Evolutionary conservation across 2,329 filamentous ascomycete species (phyloP).

Genomic region (Aspergillus brasiliensis): DNA sequence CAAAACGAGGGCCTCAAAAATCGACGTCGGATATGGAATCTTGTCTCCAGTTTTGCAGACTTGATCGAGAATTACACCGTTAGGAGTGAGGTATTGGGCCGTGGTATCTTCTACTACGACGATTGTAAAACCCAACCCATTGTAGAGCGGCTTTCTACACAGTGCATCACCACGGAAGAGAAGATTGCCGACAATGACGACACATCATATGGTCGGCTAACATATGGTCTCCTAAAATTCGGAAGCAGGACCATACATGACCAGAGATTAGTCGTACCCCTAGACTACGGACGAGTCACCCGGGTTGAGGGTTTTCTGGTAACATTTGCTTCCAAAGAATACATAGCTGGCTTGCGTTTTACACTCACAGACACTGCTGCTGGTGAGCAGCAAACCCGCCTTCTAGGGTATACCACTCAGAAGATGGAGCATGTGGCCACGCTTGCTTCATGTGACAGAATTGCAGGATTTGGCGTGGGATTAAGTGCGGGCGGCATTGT

Average conservation of each 20-base stretch:
- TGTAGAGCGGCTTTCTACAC: background rate
- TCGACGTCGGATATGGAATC: background rate
- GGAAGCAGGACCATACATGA: conserved; percentile 5
- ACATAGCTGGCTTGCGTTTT: conserved; percentile 3
- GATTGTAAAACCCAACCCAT: too few relatives aligned
- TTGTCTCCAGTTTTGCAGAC: background rate
- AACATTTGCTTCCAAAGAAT: background rate
- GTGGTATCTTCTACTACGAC: too few relatives aligned
- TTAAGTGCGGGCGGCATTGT: background rate
- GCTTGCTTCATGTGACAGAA: background rate
- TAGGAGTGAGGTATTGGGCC: too few relatives aligned
- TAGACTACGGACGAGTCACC: background rate
- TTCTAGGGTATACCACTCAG: background rate
- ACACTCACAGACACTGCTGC: background rate
- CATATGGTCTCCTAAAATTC: background rate
- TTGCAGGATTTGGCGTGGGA: background rate
- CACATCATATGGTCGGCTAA: too few relatives aligned
- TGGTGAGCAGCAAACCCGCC: background rate
- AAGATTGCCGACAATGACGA: too few relatives aligned
- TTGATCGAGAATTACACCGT: too few relatives aligned
- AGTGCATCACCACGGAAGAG: background rate
- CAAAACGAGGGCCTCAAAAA: background rate
- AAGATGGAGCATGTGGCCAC: background rate
- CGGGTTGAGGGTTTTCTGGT: background rate
- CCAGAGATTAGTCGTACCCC: background rate